A percentile compares a stretch with the other conserved stretches of the same genome.
phyloP scores from a whole-genome alignment of 164 flowering plant genomes.

The Tinospora cordifolia region DNA sequence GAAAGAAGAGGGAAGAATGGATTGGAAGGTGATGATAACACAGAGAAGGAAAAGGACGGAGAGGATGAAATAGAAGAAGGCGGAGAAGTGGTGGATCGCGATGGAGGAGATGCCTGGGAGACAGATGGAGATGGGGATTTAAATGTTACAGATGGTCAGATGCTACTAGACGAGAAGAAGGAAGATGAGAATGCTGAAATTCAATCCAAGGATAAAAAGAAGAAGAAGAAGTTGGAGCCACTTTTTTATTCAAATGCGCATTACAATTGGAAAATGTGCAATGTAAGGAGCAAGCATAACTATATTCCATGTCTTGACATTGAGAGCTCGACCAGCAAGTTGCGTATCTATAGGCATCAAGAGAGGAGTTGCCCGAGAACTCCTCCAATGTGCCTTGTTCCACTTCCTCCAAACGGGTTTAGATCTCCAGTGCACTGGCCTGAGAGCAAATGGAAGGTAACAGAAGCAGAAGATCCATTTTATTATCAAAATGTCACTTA shows the following conservation, averaged over 20 bases:
- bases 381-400: slow-evolving; percentile 75
- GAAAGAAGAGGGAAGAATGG: neutral
- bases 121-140: slow-evolving; percentile 35
- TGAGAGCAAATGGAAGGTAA: slow-evolving; percentile 75
- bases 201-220: slow-evolving; percentile 18
- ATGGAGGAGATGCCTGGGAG: slow-evolving; percentile 26
- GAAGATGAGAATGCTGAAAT: slow-evolving; percentile 32
- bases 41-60: slow-evolving; percentile 25
- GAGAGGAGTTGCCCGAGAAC: slow-evolving; percentile 82
- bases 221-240: slow-evolving; percentile 54
- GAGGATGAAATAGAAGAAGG: slow-evolving; percentile 34
- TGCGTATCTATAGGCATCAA: slow-evolving; percentile 60
- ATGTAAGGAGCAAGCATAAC: slow-evolving; percentile 70
- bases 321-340: slow-evolving; percentile 40
- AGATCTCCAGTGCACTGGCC: slow-evolving; percentile 67
- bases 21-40: slow-evolving; percentile 28
- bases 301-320: slow-evolving; percentile 87
- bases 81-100: slow-evolving; percentile 23
- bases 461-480: neutral
- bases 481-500: neutral
- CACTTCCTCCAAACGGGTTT: slow-evolving; percentile 77
- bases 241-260: slow-evolving; percentile 62
- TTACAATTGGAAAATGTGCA: slow-evolving; percentile 75
- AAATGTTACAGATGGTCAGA: slow-evolving; percentile 23
- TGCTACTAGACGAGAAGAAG: slow-evolving; percentile 22